phyloP scores from a whole-genome alignment of 2,329 filamentous ascomycete species.

The Myriosclerotinia curreyana region DNA sequence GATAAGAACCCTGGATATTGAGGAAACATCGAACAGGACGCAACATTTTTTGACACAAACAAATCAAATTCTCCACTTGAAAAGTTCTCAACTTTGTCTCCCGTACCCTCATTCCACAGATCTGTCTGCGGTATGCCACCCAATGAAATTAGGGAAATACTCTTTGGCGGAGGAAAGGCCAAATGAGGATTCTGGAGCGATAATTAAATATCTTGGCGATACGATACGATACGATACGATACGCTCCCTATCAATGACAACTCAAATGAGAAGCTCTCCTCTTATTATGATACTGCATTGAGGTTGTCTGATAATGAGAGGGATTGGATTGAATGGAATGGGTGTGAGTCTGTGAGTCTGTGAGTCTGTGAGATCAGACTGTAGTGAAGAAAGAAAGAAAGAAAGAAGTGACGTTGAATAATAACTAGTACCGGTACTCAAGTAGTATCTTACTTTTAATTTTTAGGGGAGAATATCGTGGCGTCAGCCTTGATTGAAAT shows the following conservation, averaged over 20 bases:
- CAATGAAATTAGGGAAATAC: too few relatives aligned
- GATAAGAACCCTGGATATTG: too few relatives aligned
- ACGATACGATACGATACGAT: not conserved
- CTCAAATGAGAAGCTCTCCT: too few relatives aligned
- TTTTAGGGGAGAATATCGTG: not conserved
- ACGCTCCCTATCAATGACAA: not conserved
- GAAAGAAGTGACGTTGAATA: too few relatives aligned
- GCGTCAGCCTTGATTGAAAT: not conserved
- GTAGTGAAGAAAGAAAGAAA: too few relatives aligned
- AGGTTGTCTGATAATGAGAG: too few relatives aligned
- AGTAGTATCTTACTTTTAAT: too few relatives aligned
- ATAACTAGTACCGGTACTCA: not conserved
- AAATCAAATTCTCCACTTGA: constrained; percentile 1
- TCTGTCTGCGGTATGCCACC: not conserved
- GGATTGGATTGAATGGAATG: too few relatives aligned
- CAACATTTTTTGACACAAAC: not conserved
- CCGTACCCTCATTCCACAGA: not conserved
- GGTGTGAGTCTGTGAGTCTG: too few relatives aligned
- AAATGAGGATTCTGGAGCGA: constrained; percentile 1
- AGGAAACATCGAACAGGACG: not conserved
- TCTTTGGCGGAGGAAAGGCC: not conserved
- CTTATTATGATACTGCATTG: too few relatives aligned
- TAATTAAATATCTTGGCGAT: not conserved
- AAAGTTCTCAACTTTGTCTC: not conserved
- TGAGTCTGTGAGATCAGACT: too few relatives aligned